phyloP scores from a whole-genome alignment of 805 yeast genomes.

The Metschnikowia orientalis region DNA sequence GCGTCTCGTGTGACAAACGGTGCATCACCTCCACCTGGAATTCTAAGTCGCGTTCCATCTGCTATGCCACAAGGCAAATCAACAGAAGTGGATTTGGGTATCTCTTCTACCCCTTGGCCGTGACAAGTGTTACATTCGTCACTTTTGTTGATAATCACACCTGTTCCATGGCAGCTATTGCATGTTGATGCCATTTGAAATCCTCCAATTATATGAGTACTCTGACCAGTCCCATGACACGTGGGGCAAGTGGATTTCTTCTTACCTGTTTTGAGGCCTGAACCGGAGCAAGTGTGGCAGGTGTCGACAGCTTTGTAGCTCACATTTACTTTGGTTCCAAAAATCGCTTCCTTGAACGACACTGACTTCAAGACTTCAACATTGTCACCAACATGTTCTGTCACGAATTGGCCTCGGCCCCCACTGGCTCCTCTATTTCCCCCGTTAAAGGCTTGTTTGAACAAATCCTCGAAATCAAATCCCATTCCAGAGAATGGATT shows the following conservation, averaged over 20 bases:
- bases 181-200: slow-evolving; percentile 97
- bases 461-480: slow-evolving; percentile 42
- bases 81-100: slow-evolving; percentile 65
- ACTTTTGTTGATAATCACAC: slow-evolving; percentile 62
- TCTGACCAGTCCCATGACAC: slow-evolving; percentile 93
- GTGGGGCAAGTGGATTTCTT: slow-evolving; percentile 73
- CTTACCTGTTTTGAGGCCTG: slow-evolving; percentile 76
- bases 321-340: slow-evolving; percentile 65
- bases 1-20: slow-evolving; percentile 73
- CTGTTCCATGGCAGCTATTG: slow-evolving; percentile 80
- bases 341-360: slow-evolving; percentile 80
- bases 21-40: slow-evolving; percentile 86
- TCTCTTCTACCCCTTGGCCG: slow-evolving; percentile 80
- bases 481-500: slow-evolving; percentile 54
- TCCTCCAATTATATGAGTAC: slow-evolving; percentile 84
- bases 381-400: slow-evolving; percentile 85
- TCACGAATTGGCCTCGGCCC: slow-evolving; percentile 47
- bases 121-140: slow-evolving; percentile 79
- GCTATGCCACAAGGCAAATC: slow-evolving; percentile 85
- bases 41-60: slow-evolving; percentile 81
- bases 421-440: slow-evolving; percentile 27
- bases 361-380: slow-evolving; percentile 74
- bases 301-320: slow-evolving; percentile 69
- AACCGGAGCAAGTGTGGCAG: slow-evolving; percentile 77
- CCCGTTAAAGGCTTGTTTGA: slow-evolving; percentile 47